Percentiles rank a stretch among this genome's conserved stretches.
These are phyloP conservation scores for Populus ilicifolia DNA, from an alignment of 345 rosid species.

Conservation along the genomic window DNA sequence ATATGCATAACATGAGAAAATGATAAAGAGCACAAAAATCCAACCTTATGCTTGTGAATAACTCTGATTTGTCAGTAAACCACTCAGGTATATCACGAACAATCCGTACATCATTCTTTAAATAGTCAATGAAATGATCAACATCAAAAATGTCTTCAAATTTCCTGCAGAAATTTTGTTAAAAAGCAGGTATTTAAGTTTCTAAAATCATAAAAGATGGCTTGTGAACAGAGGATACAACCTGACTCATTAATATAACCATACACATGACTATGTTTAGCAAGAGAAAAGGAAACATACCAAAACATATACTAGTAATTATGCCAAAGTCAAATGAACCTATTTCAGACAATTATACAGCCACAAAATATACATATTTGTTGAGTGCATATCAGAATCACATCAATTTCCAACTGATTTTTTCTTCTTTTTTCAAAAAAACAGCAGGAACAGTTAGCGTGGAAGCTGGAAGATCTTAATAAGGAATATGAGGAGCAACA, in stretches of 20 bases:
- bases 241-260: not conserved
- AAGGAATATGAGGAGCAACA: not conserved
- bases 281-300: not conserved
- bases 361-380: not conserved
- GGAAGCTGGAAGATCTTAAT: not conserved
- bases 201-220: not conserved
- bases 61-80: constrained; percentile 94
- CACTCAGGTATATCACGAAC: constrained; percentile 95
- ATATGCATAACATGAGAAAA: not conserved
- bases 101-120: constrained; percentile 81
- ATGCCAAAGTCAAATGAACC: not conserved
- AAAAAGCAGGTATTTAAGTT: constrained; percentile 3
- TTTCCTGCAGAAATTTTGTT: constrained; percentile 49
- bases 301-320: not conserved
- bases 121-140: constrained; percentile 93
- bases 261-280: not conserved
- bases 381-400: not conserved
- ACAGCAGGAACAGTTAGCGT: not conserved
- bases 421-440: not conserved
- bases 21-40: constrained; percentile 10
- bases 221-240: not conserved
- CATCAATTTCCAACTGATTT: not conserved
- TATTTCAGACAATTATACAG: not conserved
- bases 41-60: constrained; percentile 89
- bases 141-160: constrained; percentile 96